Percentiles rank a stretch among this genome's conserved stretches.
Evolutionary conservation across 345 rosid species (phyloP).

Genomic region (Salix caprea): DNA sequence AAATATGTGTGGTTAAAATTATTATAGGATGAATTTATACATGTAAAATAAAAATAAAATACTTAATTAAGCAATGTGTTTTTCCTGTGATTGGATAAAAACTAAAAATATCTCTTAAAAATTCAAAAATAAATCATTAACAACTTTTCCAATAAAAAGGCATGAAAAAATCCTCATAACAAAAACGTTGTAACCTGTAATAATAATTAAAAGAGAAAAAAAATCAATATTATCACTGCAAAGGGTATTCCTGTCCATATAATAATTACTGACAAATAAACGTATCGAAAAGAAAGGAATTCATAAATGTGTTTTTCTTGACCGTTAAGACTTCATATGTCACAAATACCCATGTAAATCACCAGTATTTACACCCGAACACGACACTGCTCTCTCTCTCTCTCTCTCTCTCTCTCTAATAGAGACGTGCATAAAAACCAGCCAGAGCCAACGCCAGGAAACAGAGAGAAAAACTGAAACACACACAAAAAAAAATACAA

Average conservation of each 20-base stretch:
- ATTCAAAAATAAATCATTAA: background rate
- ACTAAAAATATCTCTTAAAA: background rate
- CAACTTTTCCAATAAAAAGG: background rate
- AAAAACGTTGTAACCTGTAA: background rate
- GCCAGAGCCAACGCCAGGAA: background rate
- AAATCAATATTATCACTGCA: background rate
- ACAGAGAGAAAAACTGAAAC: background rate
- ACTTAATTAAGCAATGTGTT: too few species aligned
- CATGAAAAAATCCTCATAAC: background rate
- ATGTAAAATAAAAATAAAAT: too few species aligned
- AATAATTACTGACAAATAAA: background rate
- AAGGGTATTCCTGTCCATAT: background rate
- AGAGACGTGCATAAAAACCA: background rate
- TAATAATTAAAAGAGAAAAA: too few species aligned
- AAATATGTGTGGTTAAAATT: too few species aligned
- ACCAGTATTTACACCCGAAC: background rate
- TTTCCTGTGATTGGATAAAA: too few species aligned
- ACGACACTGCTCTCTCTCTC: background rate
- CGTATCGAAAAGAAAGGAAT: too few species aligned
- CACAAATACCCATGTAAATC: background rate
- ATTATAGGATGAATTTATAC: too few species aligned
- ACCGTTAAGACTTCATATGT: background rate
- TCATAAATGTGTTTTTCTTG: background rate
- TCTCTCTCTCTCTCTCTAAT: background rate
- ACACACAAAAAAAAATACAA: background rate